A percentile compares a stretch with the other conserved stretches of the same genome.
These are phyloP conservation scores for Tylopilus sp. DNA, from an alignment of 1,284 basidiomycete species.

Conservation along the genomic window DNA sequence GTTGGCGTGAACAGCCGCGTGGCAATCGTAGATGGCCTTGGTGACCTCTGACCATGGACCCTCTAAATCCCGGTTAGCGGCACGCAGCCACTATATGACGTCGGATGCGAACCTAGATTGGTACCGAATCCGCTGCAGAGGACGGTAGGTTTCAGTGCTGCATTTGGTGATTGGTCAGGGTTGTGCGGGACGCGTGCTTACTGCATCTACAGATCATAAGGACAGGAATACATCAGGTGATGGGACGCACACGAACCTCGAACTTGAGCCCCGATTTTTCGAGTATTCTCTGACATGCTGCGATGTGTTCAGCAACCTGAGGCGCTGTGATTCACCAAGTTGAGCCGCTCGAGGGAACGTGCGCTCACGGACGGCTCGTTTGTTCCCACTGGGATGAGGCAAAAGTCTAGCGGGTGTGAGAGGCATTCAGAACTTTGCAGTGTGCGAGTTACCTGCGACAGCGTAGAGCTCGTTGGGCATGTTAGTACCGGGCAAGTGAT, in stretches of 20 bases:
- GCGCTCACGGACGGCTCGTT: slow-evolving; percentile 57
- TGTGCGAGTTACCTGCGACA: slow-evolving; percentile 47
- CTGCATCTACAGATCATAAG: slow-evolving; percentile 56
- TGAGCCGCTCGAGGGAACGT: neutral
- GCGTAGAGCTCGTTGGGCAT: slow-evolving; percentile 53
- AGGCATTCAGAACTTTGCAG: neutral
- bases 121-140: slow-evolving; percentile 79
- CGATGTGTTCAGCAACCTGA: slow-evolving; percentile 69
- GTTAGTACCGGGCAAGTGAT: too few relatives aligned
- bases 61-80: slow-evolving; percentile 42
- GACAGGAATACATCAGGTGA: slow-evolving; percentile 2
- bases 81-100: neutral
- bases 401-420: slow-evolving; percentile 58
- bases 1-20: slow-evolving; percentile 79
- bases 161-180: slow-evolving; percentile 8
- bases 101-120: slow-evolving; percentile 60
- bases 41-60: slow-evolving; percentile 83
- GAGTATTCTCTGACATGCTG: slow-evolving; percentile 76
- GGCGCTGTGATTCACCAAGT: neutral
- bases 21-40: slow-evolving; percentile 82
- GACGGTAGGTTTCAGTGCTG: slow-evolving; percentile 11
- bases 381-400: slow-evolving; percentile 78
- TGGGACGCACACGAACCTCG: slow-evolving; percentile 48
- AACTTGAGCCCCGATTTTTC: slow-evolving; percentile 78
- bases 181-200: slow-evolving; percentile 38